Conservation (phyloP, 257 asterid species). For the Plantago ovata region DNA sequence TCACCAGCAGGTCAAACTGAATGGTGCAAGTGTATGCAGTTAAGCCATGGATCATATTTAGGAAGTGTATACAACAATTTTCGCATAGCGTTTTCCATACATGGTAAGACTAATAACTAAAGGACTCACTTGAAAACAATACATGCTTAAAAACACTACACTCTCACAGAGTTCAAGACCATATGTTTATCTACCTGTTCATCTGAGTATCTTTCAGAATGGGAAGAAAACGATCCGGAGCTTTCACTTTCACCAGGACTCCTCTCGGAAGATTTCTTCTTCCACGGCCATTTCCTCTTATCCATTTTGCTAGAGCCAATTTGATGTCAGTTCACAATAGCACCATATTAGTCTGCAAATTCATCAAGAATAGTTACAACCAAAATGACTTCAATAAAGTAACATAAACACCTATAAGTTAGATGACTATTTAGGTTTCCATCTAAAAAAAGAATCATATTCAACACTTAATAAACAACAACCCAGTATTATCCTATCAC, state of each 20-base stretch:
- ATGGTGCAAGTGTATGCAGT: neutral
- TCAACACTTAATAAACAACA: constrained; percentile 22
- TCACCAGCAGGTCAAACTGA: no score
- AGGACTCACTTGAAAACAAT: no score
- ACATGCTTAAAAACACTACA: no score
- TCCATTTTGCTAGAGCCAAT: constrained; percentile 37
- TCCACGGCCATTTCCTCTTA: constrained; percentile 78
- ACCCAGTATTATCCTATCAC: neutral
- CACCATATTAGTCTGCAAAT: constrained; percentile 27
- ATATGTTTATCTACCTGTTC: constrained; percentile 43
- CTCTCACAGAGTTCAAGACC: neutral
- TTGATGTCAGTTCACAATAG: constrained; percentile 15
- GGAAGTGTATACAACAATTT: neutral
- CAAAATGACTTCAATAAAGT: constrained; percentile 11
- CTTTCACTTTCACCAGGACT: constrained; percentile 73
- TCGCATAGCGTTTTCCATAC: no score
- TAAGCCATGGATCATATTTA: neutral
- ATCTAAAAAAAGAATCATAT: constrained; percentile 5
- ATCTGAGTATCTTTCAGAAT: constrained; percentile 60
- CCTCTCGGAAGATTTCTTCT: constrained; percentile 57
- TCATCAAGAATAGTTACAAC: constrained; percentile 9
- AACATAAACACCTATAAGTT: neutral
- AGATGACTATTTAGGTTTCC: no score
- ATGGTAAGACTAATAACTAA: no score
- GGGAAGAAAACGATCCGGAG: constrained; percentile 57